Percentiles rank a stretch among this genome's conserved stretches.
Conservation (phyloP, 192 early-diverging fungal species). For the Backusella mclennaniae region DNA sequence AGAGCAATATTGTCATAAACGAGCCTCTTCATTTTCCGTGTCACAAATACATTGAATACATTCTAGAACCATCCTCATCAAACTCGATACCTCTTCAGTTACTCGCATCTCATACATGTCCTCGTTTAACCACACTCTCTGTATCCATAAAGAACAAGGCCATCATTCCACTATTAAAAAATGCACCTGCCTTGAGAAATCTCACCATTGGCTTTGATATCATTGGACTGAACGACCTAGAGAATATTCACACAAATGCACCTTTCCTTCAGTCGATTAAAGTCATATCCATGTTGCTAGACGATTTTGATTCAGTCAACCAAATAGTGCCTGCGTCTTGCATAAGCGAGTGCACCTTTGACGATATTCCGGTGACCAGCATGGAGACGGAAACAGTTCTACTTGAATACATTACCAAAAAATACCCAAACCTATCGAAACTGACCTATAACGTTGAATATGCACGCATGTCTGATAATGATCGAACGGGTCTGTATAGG, state of each 20-base stretch:
- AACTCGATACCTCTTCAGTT: neutral
- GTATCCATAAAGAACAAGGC: neutral
- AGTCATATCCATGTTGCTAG: neutral
- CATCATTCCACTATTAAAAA: neutral
- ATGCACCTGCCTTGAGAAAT: neutral
- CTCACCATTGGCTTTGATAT: neutral
- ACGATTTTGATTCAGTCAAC: neutral
- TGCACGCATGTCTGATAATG: neutral
- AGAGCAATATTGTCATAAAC: neutral
- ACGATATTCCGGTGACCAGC: neutral
- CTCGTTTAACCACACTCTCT: neutral
- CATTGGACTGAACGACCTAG: neutral
- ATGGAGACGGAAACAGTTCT: neutral
- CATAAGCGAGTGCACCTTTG: neutral
- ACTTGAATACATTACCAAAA: neutral
- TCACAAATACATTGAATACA: neutral
- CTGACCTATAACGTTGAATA: neutral
- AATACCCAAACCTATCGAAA: neutral
- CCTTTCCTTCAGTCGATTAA: neutral
- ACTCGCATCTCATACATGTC: neutral
- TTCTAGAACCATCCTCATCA: neutral
- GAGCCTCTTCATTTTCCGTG: neutral
- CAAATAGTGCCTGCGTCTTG: neutral
- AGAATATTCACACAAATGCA: neutral
- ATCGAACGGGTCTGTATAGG: neutral